Evolutionary conservation across 108 stramenopile species (phyloP).

Genomic region (Nitzschia inconspicua): DNA sequence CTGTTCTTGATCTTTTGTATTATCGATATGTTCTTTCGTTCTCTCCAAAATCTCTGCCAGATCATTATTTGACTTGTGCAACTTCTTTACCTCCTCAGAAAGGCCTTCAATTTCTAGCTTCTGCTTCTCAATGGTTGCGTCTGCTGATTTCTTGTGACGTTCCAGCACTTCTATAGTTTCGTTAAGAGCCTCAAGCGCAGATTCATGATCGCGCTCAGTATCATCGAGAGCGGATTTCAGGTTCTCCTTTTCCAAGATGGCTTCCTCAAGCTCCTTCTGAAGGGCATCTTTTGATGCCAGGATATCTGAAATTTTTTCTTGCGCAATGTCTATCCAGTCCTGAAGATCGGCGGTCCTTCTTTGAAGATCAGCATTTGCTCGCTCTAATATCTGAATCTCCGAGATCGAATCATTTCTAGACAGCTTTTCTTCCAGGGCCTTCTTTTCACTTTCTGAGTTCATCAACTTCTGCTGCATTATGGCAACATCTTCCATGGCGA

Average conservation of each 20-base stretch:
- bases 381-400: slow-evolving; percentile 10
- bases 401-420: neutral
- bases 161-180: neutral
- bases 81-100: too few relatives aligned
- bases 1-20: neutral
- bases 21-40: neutral
- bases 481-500: slow-evolving; percentile 23
- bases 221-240: slow-evolving; percentile 7
- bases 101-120: too few relatives aligned
- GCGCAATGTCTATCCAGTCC: slow-evolving; percentile 52
- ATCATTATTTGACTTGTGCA: too few relatives aligned
- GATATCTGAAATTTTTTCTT: slow-evolving; percentile 48
- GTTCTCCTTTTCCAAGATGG: too few relatives aligned
- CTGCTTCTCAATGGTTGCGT: too few relatives aligned
- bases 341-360: slow-evolving; percentile 47
- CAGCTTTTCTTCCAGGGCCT: slow-evolving; percentile 6
- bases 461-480: slow-evolving; percentile 20
- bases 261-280: slow-evolving; percentile 16
- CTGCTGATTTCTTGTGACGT: too few relatives aligned
- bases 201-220: neutral
- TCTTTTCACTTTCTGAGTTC: neutral
- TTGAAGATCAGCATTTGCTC: slow-evolving; percentile 30
- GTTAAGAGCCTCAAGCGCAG: neutral
- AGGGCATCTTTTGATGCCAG: slow-evolving; percentile 25
- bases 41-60: neutral